Conservation (phyloP, 306 rosid species). For the Spatholobus suberectus region DNA sequence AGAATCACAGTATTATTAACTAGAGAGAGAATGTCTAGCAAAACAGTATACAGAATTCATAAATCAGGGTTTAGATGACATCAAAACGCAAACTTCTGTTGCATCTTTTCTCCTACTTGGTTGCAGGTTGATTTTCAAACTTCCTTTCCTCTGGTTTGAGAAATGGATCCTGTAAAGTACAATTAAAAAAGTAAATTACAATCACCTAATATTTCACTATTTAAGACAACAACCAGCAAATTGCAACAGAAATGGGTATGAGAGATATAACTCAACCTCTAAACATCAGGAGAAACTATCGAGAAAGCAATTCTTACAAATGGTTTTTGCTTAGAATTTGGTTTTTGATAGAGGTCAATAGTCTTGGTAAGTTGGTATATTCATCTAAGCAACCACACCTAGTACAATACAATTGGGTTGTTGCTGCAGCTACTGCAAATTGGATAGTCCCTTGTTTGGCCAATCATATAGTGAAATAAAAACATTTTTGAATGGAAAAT, state of each 20-base stretch:
- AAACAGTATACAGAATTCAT: constrained; percentile 38
- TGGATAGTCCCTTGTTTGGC: neutral
- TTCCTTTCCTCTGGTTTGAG: constrained; percentile 51
- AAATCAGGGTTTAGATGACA: constrained; percentile 22
- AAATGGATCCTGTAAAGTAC: constrained; percentile 68
- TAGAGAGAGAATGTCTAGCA: constrained; percentile 33
- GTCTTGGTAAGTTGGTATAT: neutral
- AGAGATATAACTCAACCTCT: neutral
- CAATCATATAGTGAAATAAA: neutral
- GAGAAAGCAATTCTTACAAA: neutral
- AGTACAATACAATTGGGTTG: neutral
- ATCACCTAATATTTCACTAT: constrained; percentile 2
- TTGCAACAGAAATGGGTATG: neutral
- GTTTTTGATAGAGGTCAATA: neutral
- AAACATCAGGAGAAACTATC: constrained; percentile 14
- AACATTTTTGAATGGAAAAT: neutral
- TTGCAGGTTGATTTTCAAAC: constrained; percentile 48
- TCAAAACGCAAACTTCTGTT: constrained; percentile 31
- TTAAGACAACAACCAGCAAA: constrained; percentile 1
- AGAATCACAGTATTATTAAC: constrained; percentile 47
- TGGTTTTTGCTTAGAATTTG: neutral
- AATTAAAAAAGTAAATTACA: constrained; percentile 4
- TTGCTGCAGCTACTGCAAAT: neutral
- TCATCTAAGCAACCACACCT: neutral
- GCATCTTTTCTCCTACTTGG: constrained; percentile 48